Percentiles rank a stretch among this genome's conserved stretches.
These are phyloP conservation scores for Trichophyton simii DNA, from an alignment of 2,329 filamentous ascomycete species.

Conservation along the genomic window DNA sequence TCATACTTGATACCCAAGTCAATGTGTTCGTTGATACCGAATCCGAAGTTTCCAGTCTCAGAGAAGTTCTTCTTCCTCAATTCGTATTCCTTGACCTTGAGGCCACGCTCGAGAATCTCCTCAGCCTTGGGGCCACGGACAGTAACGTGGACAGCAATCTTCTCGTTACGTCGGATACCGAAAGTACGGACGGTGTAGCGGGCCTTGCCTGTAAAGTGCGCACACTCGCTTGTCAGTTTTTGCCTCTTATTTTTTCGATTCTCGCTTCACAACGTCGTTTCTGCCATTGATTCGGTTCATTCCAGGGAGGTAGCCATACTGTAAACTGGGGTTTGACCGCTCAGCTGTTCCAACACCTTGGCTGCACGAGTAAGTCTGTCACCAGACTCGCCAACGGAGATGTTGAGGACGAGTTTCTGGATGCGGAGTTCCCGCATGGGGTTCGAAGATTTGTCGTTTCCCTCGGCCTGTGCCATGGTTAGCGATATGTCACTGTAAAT, in stretches of 20 bases:
- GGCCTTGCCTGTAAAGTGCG: slow-evolving; percentile 65
- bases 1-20: slow-evolving; percentile 99
- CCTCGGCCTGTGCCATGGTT: slow-evolving; percentile 48
- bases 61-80: slow-evolving; percentile 99
- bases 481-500: slow-evolving; percentile 4
- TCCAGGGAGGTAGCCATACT: slow-evolving; percentile 43
- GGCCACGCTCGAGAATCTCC: slow-evolving; percentile 99
- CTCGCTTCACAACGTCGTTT: neutral
- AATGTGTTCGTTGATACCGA: slow-evolving; percentile 99
- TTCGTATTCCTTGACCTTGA: slow-evolving; percentile 99
- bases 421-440: slow-evolving; percentile 99
- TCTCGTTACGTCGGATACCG: slow-evolving; percentile 99
- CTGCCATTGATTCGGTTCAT: neutral
- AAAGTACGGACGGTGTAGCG: slow-evolving; percentile 99
- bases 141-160: slow-evolving; percentile 98
- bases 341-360: slow-evolving; percentile 99
- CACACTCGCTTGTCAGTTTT: slow-evolving; percentile 13
- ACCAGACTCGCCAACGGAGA: slow-evolving; percentile 99
- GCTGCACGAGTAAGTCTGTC: slow-evolving; percentile 99
- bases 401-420: slow-evolving; percentile 99
- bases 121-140: slow-evolving; percentile 98
- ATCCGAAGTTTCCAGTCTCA: slow-evolving; percentile 99
- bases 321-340: slow-evolving; percentile 99
- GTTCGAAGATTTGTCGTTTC: slow-evolving; percentile 71
- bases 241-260: neutral